phyloP scores from a whole-genome alignment of 2,329 filamentous ascomycete genomes.

The Fusarium secorum region DNA sequence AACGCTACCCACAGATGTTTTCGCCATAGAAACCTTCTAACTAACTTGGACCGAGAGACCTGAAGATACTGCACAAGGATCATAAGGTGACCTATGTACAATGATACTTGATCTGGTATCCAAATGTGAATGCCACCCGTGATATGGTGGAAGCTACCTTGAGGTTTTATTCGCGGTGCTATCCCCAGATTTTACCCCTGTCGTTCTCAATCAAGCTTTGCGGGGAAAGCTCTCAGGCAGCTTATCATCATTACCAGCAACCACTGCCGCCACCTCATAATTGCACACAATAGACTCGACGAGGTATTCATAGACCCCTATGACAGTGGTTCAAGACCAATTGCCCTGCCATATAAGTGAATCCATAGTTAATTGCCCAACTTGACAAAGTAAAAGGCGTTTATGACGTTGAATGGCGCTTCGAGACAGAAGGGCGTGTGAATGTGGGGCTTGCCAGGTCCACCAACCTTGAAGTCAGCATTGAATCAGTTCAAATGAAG shows the following conservation, averaged over 20 bases:
- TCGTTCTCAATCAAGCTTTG: constrained; percentile 13
- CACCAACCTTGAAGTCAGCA: neutral
- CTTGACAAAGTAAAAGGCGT: neutral
- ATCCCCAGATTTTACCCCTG: constrained; percentile 20
- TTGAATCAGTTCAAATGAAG: neutral
- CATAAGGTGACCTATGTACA: neutral
- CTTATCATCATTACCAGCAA: neutral
- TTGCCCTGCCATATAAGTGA: neutral
- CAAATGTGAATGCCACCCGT: neutral
- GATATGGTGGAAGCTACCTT: neutral
- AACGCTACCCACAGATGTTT: neutral
- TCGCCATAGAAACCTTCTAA: neutral
- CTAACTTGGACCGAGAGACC: neutral
- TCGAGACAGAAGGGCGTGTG: neutral
- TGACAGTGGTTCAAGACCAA: neutral
- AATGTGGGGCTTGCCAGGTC: neutral
- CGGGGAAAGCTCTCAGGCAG: constrained; percentile 7
- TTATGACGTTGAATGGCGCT: neutral
- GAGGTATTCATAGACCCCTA: neutral
- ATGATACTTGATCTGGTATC: neutral
- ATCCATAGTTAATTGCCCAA: neutral
- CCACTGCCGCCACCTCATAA: neutral
- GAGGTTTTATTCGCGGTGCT: neutral
- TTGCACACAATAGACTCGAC: neutral
- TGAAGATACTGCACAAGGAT: neutral